Percentiles rank a stretch among this genome's conserved stretches.
phyloP scores from a whole-genome alignment of 208 protist genomes.

The Acanthamoeba castellanii region DNA sequence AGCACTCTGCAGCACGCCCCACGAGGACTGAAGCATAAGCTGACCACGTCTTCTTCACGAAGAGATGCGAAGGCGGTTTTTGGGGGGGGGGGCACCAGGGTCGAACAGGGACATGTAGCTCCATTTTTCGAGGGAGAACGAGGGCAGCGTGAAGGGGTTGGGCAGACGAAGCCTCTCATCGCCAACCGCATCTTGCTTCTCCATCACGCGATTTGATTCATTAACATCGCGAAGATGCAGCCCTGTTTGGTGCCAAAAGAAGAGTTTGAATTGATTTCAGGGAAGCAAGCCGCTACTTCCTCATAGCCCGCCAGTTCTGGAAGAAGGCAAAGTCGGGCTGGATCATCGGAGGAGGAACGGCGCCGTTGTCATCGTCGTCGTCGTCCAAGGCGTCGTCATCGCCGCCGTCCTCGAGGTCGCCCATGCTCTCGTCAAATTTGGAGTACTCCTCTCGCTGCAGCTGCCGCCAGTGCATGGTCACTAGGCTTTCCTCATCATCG shows the following conservation, averaged over 20 bases:
- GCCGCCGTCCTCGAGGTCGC: background rate
- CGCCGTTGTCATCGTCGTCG: background rate
- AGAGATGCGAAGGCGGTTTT: no score
- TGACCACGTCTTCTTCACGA: no score
- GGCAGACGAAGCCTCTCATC: background rate
- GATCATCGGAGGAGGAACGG: background rate
- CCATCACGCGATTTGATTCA: background rate
- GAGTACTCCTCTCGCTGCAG: background rate
- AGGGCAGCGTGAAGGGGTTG: constrained; percentile 53
- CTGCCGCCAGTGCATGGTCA: constrained; percentile 20
- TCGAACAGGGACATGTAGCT: constrained; percentile 68
- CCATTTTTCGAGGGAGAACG: constrained; percentile 69
- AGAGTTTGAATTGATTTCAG: no score
- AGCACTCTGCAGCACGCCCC: background rate
- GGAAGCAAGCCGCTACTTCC: background rate
- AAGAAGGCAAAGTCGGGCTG: constrained; percentile 52
- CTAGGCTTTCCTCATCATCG: background rate
- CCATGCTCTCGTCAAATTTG: background rate
- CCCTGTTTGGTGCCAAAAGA: no score
- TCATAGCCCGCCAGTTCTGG: constrained; percentile 23
- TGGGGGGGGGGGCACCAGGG: background rate
- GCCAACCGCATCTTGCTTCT: background rate
- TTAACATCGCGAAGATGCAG: no score
- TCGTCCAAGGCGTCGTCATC: background rate
- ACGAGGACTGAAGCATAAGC: background rate